These are phyloP conservation scores for Jasminum sambac DNA, from an alignment of 257 asterid species.

Conservation along the genomic window DNA sequence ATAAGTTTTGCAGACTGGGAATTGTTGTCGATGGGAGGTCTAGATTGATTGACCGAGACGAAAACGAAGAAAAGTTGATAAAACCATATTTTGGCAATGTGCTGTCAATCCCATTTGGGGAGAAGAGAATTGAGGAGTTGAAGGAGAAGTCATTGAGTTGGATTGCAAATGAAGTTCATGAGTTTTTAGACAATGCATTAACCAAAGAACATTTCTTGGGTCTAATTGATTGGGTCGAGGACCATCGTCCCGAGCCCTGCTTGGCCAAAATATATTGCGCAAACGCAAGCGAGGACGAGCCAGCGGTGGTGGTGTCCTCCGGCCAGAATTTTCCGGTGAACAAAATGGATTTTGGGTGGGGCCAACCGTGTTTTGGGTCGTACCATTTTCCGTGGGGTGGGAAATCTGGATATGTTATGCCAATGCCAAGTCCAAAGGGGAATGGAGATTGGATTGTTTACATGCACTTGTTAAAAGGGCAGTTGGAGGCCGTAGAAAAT, in stretches of 20 bases:
- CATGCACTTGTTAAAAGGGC: conserved; percentile 51
- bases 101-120: conserved; percentile 63
- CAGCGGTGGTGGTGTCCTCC: conserved; percentile 63
- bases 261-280: conserved; percentile 45
- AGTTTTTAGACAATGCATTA: conserved; percentile 33
- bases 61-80: not conserved
- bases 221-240: conserved; percentile 72
- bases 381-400: conserved; percentile 75
- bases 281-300: conserved; percentile 39
- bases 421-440: conserved; percentile 59
- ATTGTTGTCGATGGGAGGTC: conserved; percentile 72
- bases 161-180: conserved; percentile 50
- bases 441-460: conserved; percentile 83
- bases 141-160: conserved; percentile 37
- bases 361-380: conserved; percentile 54
- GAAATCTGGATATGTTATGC: conserved; percentile 68
- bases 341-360: conserved; percentile 68
- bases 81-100: conserved; percentile 60
- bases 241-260: conserved; percentile 52
- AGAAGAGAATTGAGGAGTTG: conserved; percentile 38
- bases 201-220: conserved; percentile 69
- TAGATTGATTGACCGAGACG: conserved; percentile 36
- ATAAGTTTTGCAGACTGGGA: conserved; percentile 43
- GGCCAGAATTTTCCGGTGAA: conserved; percentile 50
- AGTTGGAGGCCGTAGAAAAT: conserved; percentile 50